Evolutionary conservation across 2,329 filamentous ascomycete species (phyloP), one percentile per base, ranked within the genome.

Genomic region (Ceratocystis destructans): DNA sequence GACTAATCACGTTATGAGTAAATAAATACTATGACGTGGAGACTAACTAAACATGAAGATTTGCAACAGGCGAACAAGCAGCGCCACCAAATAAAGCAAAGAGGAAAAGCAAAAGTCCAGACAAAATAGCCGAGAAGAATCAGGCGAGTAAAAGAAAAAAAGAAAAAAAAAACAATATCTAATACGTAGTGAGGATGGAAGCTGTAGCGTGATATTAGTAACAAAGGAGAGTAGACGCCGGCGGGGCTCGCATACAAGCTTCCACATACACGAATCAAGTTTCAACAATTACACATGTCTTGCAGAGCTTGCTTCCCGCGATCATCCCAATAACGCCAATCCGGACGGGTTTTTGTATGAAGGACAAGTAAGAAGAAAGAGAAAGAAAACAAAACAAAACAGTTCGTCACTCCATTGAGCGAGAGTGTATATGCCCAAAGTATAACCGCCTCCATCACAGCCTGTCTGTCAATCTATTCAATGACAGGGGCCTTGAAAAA

Each of bases 361-460:
- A 62, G 61, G 25, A 59, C 55, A 59, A 37, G 55, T 37, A 37
- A 37, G 28, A 59, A 59, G 25, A 41, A 48, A 46, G 44, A 17
- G 48, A 50, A 53, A 53, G 25, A 20, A 22, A 50, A 50, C 12
- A 63, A 45, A 31, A 31, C 41, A 62, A 48, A 63, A 50, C 44
- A 50, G 6, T 63, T 63, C 10, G n/a, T 63, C 44, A 63, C 41
- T 63, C 17, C 12, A 33, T 31, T n/a, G 44, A 33, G 61, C 25
- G 44, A 31, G 61, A 20, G 37, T 48, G 45, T 50, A 50, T 63
- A 37, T 63, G 48, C 37, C 50, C 31, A 17, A 41, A 28, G 63
- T 33, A 37, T 64, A 64, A 28, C 25, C 44, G 61, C 20, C 46
- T 44, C 61, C 61, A 62, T 62, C 33, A 55, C 41, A 55, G n/a